These are phyloP conservation scores for Yamadazyma sp. DNA, from an alignment of 805 yeast species.

Conservation along the genomic window DNA sequence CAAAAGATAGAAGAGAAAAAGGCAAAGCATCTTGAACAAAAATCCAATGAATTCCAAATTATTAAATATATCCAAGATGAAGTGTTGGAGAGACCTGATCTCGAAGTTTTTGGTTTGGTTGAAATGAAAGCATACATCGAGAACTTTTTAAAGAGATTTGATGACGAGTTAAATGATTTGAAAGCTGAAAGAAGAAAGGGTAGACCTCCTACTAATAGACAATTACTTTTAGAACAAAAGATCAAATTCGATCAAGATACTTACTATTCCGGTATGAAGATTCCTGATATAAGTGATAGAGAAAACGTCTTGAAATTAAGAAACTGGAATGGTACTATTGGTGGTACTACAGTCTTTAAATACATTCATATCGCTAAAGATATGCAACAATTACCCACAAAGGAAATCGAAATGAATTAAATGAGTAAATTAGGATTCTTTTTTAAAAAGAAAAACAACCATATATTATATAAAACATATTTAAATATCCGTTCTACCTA, in stretches of 20 bases:
- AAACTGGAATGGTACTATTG: constrained; percentile 80
- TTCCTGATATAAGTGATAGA: constrained; percentile 69
- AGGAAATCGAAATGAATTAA: constrained; percentile 20
- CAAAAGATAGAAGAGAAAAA: constrained; percentile 62
- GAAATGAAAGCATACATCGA: constrained; percentile 63
- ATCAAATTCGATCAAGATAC: constrained; percentile 59
- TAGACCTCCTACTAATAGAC: constrained; percentile 75
- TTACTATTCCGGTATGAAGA: constrained; percentile 61
- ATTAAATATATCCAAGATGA: constrained; percentile 47
- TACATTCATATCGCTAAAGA: constrained; percentile 37
- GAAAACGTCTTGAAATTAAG: constrained; percentile 58
- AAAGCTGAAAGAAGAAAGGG: constrained; percentile 74
- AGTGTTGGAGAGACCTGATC: constrained; percentile 26
- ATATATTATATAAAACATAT: not conserved
- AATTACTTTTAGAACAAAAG: constrained; percentile 60
- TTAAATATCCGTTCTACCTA: not conserved
- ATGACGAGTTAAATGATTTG: constrained; percentile 68
- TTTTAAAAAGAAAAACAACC: constrained; percentile 1
- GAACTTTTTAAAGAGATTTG: constrained; percentile 64
- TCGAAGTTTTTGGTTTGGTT: constrained; percentile 43
- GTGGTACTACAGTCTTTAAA: constrained; percentile 67
- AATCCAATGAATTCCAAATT: constrained; percentile 58
- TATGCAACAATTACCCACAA: constrained; percentile 22
- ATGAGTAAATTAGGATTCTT: not conserved
- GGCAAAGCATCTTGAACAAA: constrained; percentile 53